These are phyloP conservation scores for Celoporthe dispersa DNA, from an alignment of 2,329 filamentous ascomycete genomes.

Conservation along the genomic window DNA sequence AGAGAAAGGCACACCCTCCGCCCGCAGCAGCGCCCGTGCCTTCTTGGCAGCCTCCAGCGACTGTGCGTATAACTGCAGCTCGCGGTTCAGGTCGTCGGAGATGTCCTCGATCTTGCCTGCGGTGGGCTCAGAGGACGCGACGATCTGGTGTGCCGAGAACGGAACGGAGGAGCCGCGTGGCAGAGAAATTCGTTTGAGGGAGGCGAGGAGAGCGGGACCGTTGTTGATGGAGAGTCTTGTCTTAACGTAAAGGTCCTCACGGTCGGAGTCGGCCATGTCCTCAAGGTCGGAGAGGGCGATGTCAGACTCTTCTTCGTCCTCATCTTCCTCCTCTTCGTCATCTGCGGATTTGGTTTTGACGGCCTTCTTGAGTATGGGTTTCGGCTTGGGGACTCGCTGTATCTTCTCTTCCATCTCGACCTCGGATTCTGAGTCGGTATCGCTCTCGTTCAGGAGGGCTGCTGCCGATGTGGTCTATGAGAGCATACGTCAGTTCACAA, in stretches of 20 bases:
- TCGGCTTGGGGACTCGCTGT: constrained; percentile 46
- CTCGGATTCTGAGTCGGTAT: constrained; percentile 67
- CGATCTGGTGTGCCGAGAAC: constrained; percentile 82
- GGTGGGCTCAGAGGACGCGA: constrained; percentile 71
- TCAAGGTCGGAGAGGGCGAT: constrained; percentile 85
- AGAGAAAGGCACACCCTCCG: constrained; percentile 84
- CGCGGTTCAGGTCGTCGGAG: constrained; percentile 88
- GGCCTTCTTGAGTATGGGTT: constrained; percentile 49
- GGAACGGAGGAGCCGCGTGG: constrained; percentile 68
- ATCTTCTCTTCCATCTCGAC: constrained; percentile 78
- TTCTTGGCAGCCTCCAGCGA: constrained; percentile 77
- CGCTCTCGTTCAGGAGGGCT: constrained; percentile 60
- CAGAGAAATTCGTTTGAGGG: constrained; percentile 78
- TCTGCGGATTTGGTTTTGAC: constrained; percentile 45
- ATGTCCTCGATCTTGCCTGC: constrained; percentile 74
- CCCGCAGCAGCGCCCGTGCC: constrained; percentile 75
- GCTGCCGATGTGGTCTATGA: constrained; percentile 56
- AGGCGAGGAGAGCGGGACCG: constrained; percentile 79
- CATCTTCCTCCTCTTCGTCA: constrained; percentile 64
- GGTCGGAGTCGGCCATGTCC: constrained; percentile 70
- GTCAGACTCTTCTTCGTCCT: constrained; percentile 76
- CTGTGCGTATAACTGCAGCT: constrained; percentile 92
- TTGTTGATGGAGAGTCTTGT: constrained; percentile 98
- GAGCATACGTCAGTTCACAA: constrained; percentile 10
- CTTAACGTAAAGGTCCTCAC: constrained; percentile 84